phyloP scores from a whole-genome alignment of 345 rosid species.

The Nephelium lappaceum region DNA sequence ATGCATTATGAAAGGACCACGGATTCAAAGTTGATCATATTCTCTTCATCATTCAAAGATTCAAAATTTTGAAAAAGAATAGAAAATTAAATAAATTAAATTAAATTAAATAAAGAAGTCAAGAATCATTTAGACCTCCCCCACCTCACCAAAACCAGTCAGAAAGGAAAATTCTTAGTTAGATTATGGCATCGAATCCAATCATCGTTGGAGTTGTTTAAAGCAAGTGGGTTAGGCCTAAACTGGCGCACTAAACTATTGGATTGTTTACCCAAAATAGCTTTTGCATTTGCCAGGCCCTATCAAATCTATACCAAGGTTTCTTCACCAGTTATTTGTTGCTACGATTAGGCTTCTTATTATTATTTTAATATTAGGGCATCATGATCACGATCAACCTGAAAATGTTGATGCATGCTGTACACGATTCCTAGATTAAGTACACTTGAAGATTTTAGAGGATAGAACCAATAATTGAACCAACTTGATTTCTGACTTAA shows the following conservation, averaged over 20 bases:
- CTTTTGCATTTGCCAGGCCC: not conserved
- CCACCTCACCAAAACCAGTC: constrained; percentile 23
- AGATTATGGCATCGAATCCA: constrained; percentile 45
- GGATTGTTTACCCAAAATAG: constrained; percentile 7
- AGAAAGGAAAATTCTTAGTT: constrained; percentile 19
- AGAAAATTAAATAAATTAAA: not conserved
- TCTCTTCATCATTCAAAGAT: constrained; percentile 27
- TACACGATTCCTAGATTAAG: constrained; percentile 19
- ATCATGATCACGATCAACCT: not conserved
- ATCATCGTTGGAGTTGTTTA: constrained; percentile 30
- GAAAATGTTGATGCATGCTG: not conserved
- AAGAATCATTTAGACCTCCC: constrained; percentile 34
- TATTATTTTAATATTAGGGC: not conserved
- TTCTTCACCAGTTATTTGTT: constrained; percentile 24
- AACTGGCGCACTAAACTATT: constrained; percentile 25
- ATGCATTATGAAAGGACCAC: constrained; percentile 17
- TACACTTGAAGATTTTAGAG: constrained; percentile 1
- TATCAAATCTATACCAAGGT: constrained; percentile 14
- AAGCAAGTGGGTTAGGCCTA: constrained; percentile 39
- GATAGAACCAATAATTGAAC: constrained; percentile 9
- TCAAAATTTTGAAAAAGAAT: constrained; percentile 15
- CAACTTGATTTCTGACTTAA: not conserved
- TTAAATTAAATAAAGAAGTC: not conserved
- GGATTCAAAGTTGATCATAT: constrained; percentile 22
- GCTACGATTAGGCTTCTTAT: not conserved